Evolutionary conservation across 192 early-diverging fungal species (phyloP).

Genomic region (Backusella mclennaniae): DNA sequence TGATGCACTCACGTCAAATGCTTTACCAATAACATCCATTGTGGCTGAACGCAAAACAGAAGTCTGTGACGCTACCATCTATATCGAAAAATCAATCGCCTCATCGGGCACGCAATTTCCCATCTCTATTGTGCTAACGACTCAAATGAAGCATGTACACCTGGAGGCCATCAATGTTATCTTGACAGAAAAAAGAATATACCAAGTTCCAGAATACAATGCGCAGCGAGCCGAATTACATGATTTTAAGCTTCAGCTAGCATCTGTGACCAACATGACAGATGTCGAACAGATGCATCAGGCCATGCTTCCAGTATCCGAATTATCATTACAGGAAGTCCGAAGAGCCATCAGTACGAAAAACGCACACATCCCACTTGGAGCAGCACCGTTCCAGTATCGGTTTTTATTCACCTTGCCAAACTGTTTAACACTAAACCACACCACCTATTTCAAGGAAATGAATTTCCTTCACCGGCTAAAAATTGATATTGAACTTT

Average conservation of each 20-base stretch:
- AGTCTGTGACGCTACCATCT: constrained; percentile 22
- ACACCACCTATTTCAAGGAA: constrained; percentile 27
- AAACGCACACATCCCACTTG: constrained; percentile 22
- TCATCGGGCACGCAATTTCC: constrained; percentile 33
- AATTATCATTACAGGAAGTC: constrained; percentile 1
- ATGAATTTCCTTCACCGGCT: constrained; percentile 28
- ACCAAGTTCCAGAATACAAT: constrained; percentile 31
- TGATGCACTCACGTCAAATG: constrained; percentile 14
- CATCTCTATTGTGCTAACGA: constrained; percentile 17
- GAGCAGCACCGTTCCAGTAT: constrained; percentile 13
- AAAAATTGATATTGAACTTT: constrained; percentile 27
- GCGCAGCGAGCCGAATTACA: constrained; percentile 19
- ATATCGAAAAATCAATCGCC: constrained; percentile 28
- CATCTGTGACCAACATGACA: constrained; percentile 7
- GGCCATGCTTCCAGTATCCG: not conserved
- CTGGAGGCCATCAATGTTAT: constrained; percentile 25
- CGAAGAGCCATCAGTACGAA: constrained; percentile 15
- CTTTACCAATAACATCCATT: constrained; percentile 21
- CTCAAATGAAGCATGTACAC: constrained; percentile 17
- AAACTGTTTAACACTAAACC: constrained; percentile 30
- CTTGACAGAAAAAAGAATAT: constrained; percentile 25
- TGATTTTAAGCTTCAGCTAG: constrained; percentile 17
- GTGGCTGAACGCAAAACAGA: constrained; percentile 16
- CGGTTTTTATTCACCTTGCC: constrained; percentile 31
- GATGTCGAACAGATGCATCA: not conserved